phyloP scores from a whole-genome alignment of 1,139 yeast species.

The Pichia sp. region DNA sequence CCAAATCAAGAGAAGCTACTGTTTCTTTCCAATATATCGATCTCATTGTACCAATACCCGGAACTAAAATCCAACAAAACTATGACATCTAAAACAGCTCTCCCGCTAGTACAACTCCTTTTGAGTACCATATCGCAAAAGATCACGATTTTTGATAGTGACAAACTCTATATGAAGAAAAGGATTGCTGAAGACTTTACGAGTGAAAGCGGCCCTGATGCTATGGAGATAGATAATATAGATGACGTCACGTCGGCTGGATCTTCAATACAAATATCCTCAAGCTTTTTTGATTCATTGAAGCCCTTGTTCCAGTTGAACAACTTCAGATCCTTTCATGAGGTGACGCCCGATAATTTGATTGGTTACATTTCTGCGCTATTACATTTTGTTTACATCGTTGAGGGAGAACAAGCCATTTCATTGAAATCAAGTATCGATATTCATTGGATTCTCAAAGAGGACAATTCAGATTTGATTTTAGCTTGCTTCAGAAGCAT shows the following conservation, averaged over 20 bases:
- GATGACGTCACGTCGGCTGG: not conserved
- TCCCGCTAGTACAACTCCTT: not conserved
- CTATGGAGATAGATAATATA: not conserved
- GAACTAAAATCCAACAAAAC: not conserved
- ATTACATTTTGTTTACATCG: conserved; percentile 4
- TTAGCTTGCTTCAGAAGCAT: not conserved
- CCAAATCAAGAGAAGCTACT: not conserved
- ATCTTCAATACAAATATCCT: not conserved
- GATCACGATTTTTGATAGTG: not conserved
- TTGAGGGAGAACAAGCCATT: conserved; percentile 1
- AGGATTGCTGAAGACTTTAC: too few relatives aligned
- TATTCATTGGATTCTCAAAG: conserved; percentile 13
- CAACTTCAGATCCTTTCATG: not conserved
- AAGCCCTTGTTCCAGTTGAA: not conserved
- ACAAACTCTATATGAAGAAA: too few relatives aligned
- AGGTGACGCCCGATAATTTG: not conserved
- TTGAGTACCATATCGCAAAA: not conserved
- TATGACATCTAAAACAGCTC: not conserved
- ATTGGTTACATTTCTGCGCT: conserved; percentile 6
- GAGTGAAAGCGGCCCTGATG: too few relatives aligned
- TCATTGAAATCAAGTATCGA: conserved; percentile 5
- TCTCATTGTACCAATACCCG: not conserved
- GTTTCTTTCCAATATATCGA: not conserved
- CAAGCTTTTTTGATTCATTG: not conserved
- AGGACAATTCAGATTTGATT: conserved; percentile 1